Conservation (phyloP, 306 rosid genomes). For the Trifolium subterraneum region DNA sequence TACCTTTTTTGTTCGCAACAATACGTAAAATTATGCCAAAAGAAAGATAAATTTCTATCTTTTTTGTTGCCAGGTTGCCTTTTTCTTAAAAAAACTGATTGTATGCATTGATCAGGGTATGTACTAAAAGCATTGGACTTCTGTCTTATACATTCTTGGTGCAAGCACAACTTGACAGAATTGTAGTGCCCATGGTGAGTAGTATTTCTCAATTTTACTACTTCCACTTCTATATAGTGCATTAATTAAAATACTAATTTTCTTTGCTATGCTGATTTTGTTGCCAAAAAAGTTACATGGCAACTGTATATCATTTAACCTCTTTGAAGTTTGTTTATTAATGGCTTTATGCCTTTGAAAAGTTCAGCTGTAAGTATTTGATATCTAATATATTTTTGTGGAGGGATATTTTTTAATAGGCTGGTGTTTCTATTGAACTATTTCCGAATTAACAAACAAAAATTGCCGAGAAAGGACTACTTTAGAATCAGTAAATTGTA, state of each 20-base stretch:
- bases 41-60: conserved; percentile 9
- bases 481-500: no score
- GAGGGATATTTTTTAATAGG: no score
- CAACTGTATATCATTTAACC: not conserved
- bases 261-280: conserved; percentile 17
- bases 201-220: conserved; percentile 35
- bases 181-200: conserved; percentile 90
- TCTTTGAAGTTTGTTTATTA: no score
- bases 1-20: not conserved
- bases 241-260: conserved; percentile 16
- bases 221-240: conserved; percentile 18
- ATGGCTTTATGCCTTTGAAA: no score
- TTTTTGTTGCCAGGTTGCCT: not conserved
- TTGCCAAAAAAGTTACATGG: not conserved
- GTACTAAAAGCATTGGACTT: conserved; percentile 86
- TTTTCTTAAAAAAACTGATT: conserved; percentile 18
- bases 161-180: conserved; percentile 68
- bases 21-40: not conserved
- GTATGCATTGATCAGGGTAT: conserved; percentile 54
- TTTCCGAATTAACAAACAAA: no score
- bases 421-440: no score
- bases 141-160: conserved; percentile 82
- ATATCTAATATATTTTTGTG: no score
- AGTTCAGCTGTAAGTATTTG: no score
- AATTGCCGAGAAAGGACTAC: no score